Conservation (phyloP, 305 asterid genomes). For the Solanum chacoense region DNA sequence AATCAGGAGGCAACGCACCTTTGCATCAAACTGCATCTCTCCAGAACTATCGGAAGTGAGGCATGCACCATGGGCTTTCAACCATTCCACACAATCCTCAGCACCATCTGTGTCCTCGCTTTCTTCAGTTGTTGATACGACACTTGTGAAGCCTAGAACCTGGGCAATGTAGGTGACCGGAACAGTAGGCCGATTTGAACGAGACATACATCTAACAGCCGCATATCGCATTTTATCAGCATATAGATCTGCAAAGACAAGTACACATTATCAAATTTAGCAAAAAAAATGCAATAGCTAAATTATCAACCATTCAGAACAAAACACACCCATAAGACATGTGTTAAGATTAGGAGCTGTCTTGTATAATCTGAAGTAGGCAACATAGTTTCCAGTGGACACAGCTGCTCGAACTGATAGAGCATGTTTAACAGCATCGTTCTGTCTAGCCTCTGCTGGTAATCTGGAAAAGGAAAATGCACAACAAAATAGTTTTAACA, state of each 20-base stretch:
- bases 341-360: constrained; percentile 80
- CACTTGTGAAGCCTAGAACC: constrained; percentile 63
- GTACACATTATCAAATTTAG: constrained; percentile 1
- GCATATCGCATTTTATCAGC: constrained; percentile 98
- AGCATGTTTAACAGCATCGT: constrained; percentile 74
- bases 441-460: constrained; percentile 56
- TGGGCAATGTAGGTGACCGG: constrained; percentile 73
- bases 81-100: constrained; percentile 93
- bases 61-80: constrained; percentile 92
- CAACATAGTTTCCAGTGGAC: constrained; percentile 81
- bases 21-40: constrained; percentile 71
- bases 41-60: constrained; percentile 55
- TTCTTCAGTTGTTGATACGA: constrained; percentile 33
- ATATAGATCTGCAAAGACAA: constrained; percentile 58
- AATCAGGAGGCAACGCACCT: constrained; percentile 33
- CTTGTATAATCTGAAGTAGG: constrained; percentile 81
- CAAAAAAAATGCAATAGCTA: background rate
- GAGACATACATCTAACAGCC: constrained; percentile 81
- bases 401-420: constrained; percentile 93
- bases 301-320: background rate
- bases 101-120: constrained; percentile 50
- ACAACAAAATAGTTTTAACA: constrained; percentile 1
- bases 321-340: constrained; percentile 76
- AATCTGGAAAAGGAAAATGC: constrained; percentile 38
- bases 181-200: constrained; percentile 92